Evolutionary conservation across 148 eudicot species (phyloP), one percentile per base, ranked within the genome.

Genomic region (Vaccinium corymbosum): DNA sequence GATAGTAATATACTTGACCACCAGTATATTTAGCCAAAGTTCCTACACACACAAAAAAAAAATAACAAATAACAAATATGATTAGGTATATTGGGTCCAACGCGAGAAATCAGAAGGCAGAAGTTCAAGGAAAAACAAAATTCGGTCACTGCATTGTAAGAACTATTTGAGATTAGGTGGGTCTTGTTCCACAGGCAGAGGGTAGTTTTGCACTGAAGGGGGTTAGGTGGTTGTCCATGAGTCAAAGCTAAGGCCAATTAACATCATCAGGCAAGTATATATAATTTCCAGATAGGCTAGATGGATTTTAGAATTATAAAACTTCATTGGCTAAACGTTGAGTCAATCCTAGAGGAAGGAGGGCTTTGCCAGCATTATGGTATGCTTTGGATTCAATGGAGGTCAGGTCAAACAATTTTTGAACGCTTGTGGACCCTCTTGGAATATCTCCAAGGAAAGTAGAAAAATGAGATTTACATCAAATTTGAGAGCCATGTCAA

Each of bases 11-110:
- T 51, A 95, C 93, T 88, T 97, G 98, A 80, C 99, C 99, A 82
- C 99, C 98, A 53, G 99, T 95, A 89, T 97, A 95, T 89, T 97
- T 97, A 76, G 98, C 90, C 83, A 95, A 89, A 80, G 99, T 97
- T 74, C 98, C 99, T 97, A 78, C 75, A 88, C 22, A 81, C 50
- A 35, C 3, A 35, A 72, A 3, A 57, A 14, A 79, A 32, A 42
- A 42, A 0, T 9, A 25, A 11, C 22, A 66, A 66, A 66, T 11
- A 27, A 11, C 15, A 66, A 10, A 27, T 25, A 29, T 12, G 15
- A 66, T 11, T 66, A 25, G 16, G 72, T 10, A 66, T 27, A 22
- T n/a, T 1, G 15, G 72, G 38, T 66, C 72, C 72, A 25, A 66
- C 10, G 72, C 32, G 25, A 66, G 35, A 66, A 66, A 66, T 25